These are phyloP conservation scores for Leccinum subrobustum DNA, from an alignment of 1,284 basidiomycete genomes.

Conservation along the genomic window DNA sequence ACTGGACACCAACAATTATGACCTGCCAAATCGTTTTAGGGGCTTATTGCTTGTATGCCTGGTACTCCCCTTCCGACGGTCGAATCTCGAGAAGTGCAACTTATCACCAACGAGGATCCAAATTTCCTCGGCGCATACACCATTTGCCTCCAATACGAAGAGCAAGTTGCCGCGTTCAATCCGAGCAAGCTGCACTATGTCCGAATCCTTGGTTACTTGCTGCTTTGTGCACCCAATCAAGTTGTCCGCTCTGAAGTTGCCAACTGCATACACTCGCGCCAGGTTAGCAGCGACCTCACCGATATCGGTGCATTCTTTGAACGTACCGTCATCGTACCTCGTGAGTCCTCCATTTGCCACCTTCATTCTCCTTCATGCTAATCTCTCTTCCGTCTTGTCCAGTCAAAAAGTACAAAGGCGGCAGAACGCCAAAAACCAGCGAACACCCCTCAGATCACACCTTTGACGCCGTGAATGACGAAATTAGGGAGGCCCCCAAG, in stretches of 20 bases:
- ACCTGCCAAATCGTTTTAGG: too few relatives aligned
- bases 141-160: background rate
- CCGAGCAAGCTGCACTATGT: background rate
- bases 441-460: background rate
- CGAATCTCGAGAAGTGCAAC: background rate
- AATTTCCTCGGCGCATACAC: background rate
- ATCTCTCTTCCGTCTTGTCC: background rate
- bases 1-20: background rate
- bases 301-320: conserved; percentile 6
- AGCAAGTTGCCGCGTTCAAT: background rate
- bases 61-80: background rate
- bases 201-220: background rate
- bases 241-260: conserved; percentile 1
- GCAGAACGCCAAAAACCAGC: background rate
- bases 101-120: too few relatives aligned
- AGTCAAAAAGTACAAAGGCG: background rate
- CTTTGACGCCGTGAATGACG: background rate
- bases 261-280: conserved; percentile 1
- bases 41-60: too few relatives aligned
- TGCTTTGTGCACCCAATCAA: background rate
- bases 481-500: background rate
- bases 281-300: background rate
- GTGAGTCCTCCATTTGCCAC: background rate
- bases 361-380: background rate
- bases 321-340: background rate